These are phyloP conservation scores for Cercophora sp. DNA, from an alignment of 495 filamentous ascomycete genomes.

Conservation along the genomic window DNA sequence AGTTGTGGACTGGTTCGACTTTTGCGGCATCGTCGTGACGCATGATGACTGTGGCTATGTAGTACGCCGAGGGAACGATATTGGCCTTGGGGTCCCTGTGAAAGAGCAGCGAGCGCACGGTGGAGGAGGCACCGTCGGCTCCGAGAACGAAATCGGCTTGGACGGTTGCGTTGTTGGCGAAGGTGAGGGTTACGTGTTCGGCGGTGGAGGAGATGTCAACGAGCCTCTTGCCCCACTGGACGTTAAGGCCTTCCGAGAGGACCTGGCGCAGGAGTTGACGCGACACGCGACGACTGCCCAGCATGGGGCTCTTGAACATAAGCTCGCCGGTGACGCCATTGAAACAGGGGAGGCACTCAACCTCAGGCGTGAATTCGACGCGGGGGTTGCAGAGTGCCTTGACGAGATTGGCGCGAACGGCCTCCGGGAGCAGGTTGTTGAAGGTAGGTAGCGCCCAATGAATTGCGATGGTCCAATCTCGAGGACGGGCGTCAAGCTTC, in stretches of 20 bases:
- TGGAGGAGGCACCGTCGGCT: slow-evolving; percentile 45
- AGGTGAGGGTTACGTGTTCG: slow-evolving; percentile 57
- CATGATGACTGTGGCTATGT: slow-evolving; percentile 22
- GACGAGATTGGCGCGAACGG: slow-evolving; percentile 12
- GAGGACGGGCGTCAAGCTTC: slow-evolving; percentile 3
- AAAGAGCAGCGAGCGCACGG: slow-evolving; percentile 36
- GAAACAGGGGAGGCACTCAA: slow-evolving; percentile 38
- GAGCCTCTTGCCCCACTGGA: slow-evolving; percentile 28
- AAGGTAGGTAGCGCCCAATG: slow-evolving; percentile 17
- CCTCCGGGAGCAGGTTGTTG: slow-evolving; percentile 5
- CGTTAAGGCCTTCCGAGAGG: slow-evolving; percentile 22
- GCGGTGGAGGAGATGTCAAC: slow-evolving; percentile 16
- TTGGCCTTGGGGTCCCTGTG: slow-evolving; percentile 24
- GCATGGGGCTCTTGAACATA: slow-evolving; percentile 32
- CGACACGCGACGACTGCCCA: slow-evolving; percentile 43
- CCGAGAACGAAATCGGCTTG: slow-evolving; percentile 38
- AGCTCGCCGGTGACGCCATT: slow-evolving; percentile 49
- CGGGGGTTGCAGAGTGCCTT: slow-evolving; percentile 38
- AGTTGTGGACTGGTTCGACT: slow-evolving; percentile 24
- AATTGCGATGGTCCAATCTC: slow-evolving; percentile 19
- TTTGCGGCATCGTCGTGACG: slow-evolving; percentile 30
- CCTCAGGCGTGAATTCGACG: slow-evolving; percentile 27
- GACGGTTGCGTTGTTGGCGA: slow-evolving; percentile 54
- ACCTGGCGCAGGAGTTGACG: slow-evolving; percentile 33
- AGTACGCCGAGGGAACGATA: slow-evolving; percentile 25